These are phyloP conservation scores for Monosporascus sp. DNA, from an alignment of 2,329 filamentous ascomycete genomes.

Conservation along the genomic window DNA sequence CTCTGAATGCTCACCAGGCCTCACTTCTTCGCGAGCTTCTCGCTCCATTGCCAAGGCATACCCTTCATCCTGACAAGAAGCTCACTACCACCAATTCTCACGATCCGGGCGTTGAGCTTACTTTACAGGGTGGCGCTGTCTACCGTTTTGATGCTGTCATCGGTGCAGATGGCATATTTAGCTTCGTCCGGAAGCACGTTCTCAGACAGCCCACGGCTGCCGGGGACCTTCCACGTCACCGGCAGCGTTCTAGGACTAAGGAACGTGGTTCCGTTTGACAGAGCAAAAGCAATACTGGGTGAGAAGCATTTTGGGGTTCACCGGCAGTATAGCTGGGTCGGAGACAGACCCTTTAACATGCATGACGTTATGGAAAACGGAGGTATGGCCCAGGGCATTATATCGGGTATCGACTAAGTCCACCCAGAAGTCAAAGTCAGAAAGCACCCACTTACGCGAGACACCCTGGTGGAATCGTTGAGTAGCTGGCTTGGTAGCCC, in stretches of 20 bases:
- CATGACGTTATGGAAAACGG: neutral
- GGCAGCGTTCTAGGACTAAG: neutral
- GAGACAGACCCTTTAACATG: neutral
- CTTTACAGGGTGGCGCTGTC: neutral
- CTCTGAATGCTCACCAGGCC: neutral
- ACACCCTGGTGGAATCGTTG: neutral
- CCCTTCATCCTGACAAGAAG: slow-evolving; percentile 2
- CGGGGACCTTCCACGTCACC: neutral
- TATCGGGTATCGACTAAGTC: neutral
- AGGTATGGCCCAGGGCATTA: neutral
- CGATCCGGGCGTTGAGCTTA: neutral
- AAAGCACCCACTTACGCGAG: neutral
- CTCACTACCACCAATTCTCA: neutral
- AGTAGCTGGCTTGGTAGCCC: neutral
- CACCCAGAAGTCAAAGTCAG: neutral
- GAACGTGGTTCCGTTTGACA: neutral
- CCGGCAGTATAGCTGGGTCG: neutral
- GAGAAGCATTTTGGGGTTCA: neutral
- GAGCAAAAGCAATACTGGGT: neutral
- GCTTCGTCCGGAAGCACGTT: neutral
- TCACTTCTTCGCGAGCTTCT: slow-evolving; percentile 4
- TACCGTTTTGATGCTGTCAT: neutral
- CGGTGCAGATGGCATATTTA: slow-evolving; percentile 1
- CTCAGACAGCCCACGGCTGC: neutral
- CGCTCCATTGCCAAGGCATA: neutral